These are phyloP conservation scores for Cladophialophora yegresii DNA, from an alignment of 2,329 filamentous ascomycete genomes.

Conservation along the genomic window DNA sequence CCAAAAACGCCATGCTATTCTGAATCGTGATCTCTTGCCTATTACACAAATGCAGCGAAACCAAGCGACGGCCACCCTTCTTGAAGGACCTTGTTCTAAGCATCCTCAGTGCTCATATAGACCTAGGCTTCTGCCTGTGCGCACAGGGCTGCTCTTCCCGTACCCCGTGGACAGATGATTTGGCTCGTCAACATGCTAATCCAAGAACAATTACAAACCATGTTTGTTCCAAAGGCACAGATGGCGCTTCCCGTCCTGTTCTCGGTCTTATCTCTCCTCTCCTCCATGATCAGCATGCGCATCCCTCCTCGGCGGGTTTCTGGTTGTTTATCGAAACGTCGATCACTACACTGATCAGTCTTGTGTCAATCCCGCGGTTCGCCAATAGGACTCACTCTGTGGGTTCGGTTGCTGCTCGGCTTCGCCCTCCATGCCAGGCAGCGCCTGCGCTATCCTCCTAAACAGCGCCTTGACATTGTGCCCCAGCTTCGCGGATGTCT, in stretches of 20 bases:
- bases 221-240: not conserved
- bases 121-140: not conserved
- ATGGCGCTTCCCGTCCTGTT: not conserved
- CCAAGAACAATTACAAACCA: conserved; percentile 4
- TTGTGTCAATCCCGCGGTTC: not conserved
- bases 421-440: conserved; percentile 95
- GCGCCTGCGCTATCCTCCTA: conserved; percentile 94
- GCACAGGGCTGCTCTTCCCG: not conserved
- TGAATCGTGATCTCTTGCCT: conserved; percentile 14
- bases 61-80: not conserved
- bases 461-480: conserved; percentile 98
- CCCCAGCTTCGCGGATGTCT: conserved; percentile 95
- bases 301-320: conserved; percentile 34
- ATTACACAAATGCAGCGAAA: not conserved
- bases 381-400: conserved; percentile 28
- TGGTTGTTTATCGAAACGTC: conserved; percentile 37
- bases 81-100: not conserved
- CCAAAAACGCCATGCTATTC: conserved; percentile 34
- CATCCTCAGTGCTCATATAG: not conserved
- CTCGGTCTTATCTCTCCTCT: not conserved
- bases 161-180: not conserved
- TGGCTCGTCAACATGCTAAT: conserved; percentile 6
- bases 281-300: conserved; percentile 31
- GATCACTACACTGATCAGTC: conserved; percentile 30
- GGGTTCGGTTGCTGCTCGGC: conserved; percentile 55